A percentile compares a stretch with the other conserved stretches of the same genome.
Evolutionary conservation across 2,329 filamentous ascomycete genomes (phyloP).

Genomic region (Fusarium torreyae): DNA sequence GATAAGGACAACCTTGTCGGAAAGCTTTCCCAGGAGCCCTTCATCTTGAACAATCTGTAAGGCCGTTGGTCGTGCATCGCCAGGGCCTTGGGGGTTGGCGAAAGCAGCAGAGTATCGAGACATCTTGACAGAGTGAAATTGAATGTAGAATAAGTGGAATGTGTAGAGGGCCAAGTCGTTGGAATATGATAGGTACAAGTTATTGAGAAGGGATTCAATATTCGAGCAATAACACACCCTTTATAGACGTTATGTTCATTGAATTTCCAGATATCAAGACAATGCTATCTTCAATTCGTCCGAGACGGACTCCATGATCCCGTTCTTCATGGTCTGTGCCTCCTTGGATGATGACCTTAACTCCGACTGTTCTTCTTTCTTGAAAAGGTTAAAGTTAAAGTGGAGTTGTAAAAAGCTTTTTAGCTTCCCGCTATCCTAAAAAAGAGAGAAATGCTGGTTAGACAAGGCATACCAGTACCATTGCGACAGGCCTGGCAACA

Average conservation of each 20-base stretch:
- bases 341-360: too few relatives aligned
- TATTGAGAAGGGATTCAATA: too few relatives aligned
- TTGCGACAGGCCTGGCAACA: background rate
- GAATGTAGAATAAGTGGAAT: too few relatives aligned
- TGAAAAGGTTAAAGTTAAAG: background rate
- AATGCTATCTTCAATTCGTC: too few relatives aligned
- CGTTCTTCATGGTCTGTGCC: too few relatives aligned
- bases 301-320: too few relatives aligned
- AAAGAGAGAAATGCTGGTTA: background rate
- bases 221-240: too few relatives aligned
- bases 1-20: background rate
- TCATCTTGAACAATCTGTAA: conserved; percentile 26
- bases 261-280: too few relatives aligned
- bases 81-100: conserved; percentile 14
- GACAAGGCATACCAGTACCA: background rate
- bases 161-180: too few relatives aligned
- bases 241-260: too few relatives aligned
- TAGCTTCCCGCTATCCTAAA: background rate
- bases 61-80: conserved; percentile 36
- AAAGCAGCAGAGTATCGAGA: conserved; percentile 16
- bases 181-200: too few relatives aligned
- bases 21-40: background rate
- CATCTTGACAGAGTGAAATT: background rate
- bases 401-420: background rate
- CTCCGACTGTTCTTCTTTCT: too few relatives aligned